phyloP scores from a whole-genome alignment of 2,329 filamentous ascomycete genomes.

The Pestalotiopsis sp. region DNA sequence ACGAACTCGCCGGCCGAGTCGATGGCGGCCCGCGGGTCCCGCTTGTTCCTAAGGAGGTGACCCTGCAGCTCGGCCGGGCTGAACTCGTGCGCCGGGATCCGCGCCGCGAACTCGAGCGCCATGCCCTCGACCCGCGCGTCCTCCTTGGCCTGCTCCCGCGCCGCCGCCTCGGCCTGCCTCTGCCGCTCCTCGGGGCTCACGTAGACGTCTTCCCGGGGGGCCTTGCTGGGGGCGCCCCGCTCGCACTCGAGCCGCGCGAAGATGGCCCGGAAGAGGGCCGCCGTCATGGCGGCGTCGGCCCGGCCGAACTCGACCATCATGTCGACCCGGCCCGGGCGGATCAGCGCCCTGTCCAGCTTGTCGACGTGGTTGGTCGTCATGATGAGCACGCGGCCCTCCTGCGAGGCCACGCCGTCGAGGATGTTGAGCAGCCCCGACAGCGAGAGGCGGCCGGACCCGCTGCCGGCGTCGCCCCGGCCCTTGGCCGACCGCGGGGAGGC shows the following conservation, averaged over 20 bases:
- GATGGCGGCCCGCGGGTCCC: constrained; percentile 50
- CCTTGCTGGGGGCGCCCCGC: constrained; percentile 27
- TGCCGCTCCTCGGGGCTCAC: constrained; percentile 32
- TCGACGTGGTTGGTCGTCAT: constrained; percentile 69
- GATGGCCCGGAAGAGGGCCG: constrained; percentile 60
- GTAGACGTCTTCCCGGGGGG: constrained; percentile 17
- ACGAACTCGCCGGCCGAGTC: constrained; percentile 52
- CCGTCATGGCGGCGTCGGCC: constrained; percentile 54
- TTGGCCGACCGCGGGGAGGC: constrained; percentile 31
- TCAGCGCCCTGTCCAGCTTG: constrained; percentile 63
- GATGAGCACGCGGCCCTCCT: constrained; percentile 64
- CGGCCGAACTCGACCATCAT: constrained; percentile 60
- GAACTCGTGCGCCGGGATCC: constrained; percentile 58
- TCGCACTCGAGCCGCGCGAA: constrained; percentile 57
- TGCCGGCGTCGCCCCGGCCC: constrained; percentile 22
- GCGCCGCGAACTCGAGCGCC: constrained; percentile 50
- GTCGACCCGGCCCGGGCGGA: constrained; percentile 65
- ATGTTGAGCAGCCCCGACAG: constrained; percentile 80
- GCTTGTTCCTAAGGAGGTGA: constrained; percentile 59
- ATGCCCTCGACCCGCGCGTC: constrained; percentile 45
- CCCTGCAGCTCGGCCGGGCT: constrained; percentile 65
- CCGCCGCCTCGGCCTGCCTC: constrained; percentile 30
- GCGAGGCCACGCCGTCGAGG: constrained; percentile 72
- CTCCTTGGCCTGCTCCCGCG: constrained; percentile 35
- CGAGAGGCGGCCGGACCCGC: constrained; percentile 51